These are phyloP conservation scores for Gracilaria gracilis DNA, from an alignment of 23 red algal genomes.

Conservation along the genomic window DNA sequence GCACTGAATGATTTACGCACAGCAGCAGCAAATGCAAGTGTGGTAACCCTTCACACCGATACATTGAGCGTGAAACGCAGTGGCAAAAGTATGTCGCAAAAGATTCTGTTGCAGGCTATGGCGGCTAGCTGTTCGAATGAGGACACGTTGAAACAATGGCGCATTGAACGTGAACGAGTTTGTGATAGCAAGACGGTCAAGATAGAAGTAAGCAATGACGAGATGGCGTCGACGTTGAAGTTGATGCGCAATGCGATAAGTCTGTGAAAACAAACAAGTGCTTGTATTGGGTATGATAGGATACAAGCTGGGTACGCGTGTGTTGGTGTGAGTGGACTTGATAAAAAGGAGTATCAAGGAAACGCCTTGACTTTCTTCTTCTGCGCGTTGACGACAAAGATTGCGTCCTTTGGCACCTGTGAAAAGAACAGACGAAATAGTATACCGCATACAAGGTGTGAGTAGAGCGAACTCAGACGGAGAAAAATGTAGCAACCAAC, in stretches of 20 bases:
- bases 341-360: conserved; percentile 34
- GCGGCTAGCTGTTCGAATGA: conserved; percentile 12
- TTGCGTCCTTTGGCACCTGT: conserved; percentile 67
- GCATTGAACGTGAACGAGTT: conserved; percentile 8
- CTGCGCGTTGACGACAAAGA: conserved; percentile 76
- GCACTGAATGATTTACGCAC: conserved; percentile 35
- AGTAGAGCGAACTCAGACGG: not conserved
- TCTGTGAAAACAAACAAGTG: not conserved
- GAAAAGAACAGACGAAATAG: not conserved
- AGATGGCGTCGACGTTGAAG: conserved; percentile 17
- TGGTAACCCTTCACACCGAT: conserved; percentile 32
- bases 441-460: not conserved
- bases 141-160: conserved; percentile 21
- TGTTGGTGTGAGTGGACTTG: not conserved
- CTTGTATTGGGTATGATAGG: conserved; percentile 22
- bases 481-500: not conserved
- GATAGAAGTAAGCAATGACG: not conserved
- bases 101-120: conserved; percentile 20
- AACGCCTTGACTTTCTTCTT: conserved; percentile 79
- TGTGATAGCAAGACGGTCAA: not conserved
- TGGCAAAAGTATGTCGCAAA: conserved; percentile 31
- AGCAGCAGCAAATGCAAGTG: conserved; percentile 51
- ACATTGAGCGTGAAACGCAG: conserved; percentile 36
- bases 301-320: not conserved
- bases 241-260: conserved; percentile 10